phyloP scores from a whole-genome alignment of 257 asterid species.

The Solanum etuberosum region DNA sequence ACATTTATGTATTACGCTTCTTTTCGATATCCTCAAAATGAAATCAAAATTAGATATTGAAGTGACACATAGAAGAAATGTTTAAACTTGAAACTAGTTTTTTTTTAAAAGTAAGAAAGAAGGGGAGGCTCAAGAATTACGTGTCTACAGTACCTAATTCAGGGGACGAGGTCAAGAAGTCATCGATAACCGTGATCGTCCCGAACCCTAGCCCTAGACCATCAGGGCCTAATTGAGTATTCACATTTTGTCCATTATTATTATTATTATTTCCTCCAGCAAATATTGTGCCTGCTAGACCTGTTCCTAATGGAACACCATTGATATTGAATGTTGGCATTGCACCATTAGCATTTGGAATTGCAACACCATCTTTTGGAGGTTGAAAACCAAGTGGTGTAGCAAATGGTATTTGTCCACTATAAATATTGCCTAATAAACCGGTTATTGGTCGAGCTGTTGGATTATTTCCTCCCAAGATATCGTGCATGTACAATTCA shows the following conservation, averaged over 20 bases:
- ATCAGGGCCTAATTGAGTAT: constrained; percentile 28
- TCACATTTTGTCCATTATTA: neutral
- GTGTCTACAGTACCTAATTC: constrained; percentile 11
- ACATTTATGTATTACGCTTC: neutral
- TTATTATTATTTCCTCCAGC: constrained; percentile 23
- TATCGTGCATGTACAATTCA: constrained; percentile 83
- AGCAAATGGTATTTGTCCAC: constrained; percentile 92
- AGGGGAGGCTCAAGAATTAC: neutral
- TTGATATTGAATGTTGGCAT: constrained; percentile 52
- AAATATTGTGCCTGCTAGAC: constrained; percentile 51
- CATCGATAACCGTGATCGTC: constrained; percentile 44
- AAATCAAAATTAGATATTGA: neutral
- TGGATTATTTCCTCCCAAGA: constrained; percentile 83
- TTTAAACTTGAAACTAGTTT: neutral
- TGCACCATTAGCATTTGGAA: constrained; percentile 81
- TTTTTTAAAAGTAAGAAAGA: neutral
- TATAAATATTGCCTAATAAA: constrained; percentile 67
- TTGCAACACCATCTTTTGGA: constrained; percentile 46
- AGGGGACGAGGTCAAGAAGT: constrained; percentile 28
- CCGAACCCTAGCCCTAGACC: constrained; percentile 44
- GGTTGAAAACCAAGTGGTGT: constrained; percentile 67
- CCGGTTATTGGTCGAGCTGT: constrained; percentile 85
- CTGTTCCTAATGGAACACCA: constrained; percentile 78
- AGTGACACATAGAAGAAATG: neutral
- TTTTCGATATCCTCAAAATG: neutral